phyloP scores from a whole-genome alignment of 2,329 filamentous ascomycete genomes.

The Ophiostoma angusticollis region DNA sequence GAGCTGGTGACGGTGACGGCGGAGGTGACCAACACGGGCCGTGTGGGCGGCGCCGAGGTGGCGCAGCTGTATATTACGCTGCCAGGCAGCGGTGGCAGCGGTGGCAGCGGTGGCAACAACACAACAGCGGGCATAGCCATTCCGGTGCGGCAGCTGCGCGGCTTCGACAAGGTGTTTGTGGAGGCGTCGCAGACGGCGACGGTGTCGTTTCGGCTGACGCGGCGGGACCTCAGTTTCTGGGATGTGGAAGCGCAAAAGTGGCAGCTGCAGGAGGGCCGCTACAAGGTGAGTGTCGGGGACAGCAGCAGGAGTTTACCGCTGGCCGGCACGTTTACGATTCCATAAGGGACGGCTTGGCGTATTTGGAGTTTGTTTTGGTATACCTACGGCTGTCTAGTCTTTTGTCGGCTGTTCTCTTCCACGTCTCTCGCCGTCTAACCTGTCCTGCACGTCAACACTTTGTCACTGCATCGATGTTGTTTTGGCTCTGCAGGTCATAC shows the following conservation, averaged over 20 bases:
- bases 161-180: conserved; percentile 49
- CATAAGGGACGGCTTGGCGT: neutral
- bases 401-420: neutral
- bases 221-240: conserved; percentile 56
- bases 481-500: too few relatives aligned
- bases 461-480: too few relatives aligned
- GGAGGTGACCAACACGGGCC: conserved; percentile 28
- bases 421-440: too few relatives aligned
- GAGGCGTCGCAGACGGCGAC: conserved; percentile 28
- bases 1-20: conserved; percentile 27
- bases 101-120: too few relatives aligned
- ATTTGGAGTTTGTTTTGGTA: neutral
- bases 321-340: conserved; percentile 21
- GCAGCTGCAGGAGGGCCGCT: conserved; percentile 32
- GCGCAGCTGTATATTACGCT: conserved; percentile 33
- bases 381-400: neutral
- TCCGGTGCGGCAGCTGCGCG: conserved; percentile 48
- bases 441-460: too few relatives aligned
- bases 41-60: conserved; percentile 29
- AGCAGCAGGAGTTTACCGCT: conserved; percentile 31
- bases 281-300: conserved; percentile 28
- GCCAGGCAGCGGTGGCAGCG: conserved; percentile 16
- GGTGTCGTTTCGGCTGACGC: conserved; percentile 40
- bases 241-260: conserved; percentile 48
- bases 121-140: neutral